These are phyloP conservation scores for Curvularia lunata DNA, from an alignment of 2,329 filamentous ascomycete genomes.

Conservation along the genomic window DNA sequence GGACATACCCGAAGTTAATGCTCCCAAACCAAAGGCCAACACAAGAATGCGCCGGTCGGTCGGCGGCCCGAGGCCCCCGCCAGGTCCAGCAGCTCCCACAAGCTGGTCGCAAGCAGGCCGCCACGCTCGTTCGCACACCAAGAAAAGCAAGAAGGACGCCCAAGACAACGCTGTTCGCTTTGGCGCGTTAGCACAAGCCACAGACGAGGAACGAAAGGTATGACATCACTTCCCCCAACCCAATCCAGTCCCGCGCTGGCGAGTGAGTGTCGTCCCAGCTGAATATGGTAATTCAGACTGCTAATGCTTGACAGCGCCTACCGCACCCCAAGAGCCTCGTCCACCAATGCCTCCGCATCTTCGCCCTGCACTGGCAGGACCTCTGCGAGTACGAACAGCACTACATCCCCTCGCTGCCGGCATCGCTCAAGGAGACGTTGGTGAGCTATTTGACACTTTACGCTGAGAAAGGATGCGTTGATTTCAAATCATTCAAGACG, in stretches of 20 bases:
- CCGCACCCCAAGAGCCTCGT: constrained; percentile 52
- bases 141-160: constrained; percentile 21
- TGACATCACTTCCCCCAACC: constrained; percentile 2
- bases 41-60: constrained; percentile 34
- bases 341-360: constrained; percentile 59
- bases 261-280: constrained; percentile 14
- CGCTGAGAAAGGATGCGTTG: constrained; percentile 51
- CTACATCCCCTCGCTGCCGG: constrained; percentile 60
- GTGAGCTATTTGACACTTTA: constrained; percentile 64
- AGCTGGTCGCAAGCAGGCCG: constrained; percentile 53
- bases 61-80: constrained; percentile 42
- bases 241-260: constrained; percentile 1
- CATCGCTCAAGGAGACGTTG: constrained; percentile 58
- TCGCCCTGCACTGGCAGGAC: constrained; percentile 63
- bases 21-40: constrained; percentile 54
- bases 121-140: constrained; percentile 33
- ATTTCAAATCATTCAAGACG: constrained; percentile 56
- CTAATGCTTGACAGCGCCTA: constrained; percentile 41
- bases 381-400: constrained; percentile 64
- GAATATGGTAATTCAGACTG: constrained; percentile 23
- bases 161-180: constrained; percentile 26
- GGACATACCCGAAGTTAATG: constrained; percentile 54
- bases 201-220: constrained; percentile 40
- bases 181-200: constrained; percentile 31
- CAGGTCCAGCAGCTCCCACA: constrained; percentile 55